These are phyloP conservation scores for Aegilops tauschii DNA, from an alignment of 176 grass and related monocot species.

Conservation along the genomic window DNA sequence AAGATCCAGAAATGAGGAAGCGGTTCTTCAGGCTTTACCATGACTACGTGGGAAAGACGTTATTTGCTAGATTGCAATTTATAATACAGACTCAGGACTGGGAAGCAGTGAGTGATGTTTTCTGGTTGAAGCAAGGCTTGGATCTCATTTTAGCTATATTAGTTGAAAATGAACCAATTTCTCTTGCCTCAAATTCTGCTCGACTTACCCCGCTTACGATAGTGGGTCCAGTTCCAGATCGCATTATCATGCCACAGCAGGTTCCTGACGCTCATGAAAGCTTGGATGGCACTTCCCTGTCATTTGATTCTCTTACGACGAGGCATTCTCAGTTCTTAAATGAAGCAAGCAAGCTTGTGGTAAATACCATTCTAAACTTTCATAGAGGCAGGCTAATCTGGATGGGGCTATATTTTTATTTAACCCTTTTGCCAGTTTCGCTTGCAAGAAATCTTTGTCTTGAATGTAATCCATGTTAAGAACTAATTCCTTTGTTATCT, in stretches of 20 bases:
- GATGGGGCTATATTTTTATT: slow-evolving; percentile 3
- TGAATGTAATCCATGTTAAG: slow-evolving; percentile 11
- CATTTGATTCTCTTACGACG: slow-evolving; percentile 74
- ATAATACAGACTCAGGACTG: slow-evolving; percentile 97
- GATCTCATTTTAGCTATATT: slow-evolving; percentile 97
- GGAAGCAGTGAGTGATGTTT: slow-evolving; percentile 95
- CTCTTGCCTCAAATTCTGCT: slow-evolving; percentile 91
- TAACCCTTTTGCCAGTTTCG: slow-evolving; percentile 11
- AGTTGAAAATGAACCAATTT: slow-evolving; percentile 88
- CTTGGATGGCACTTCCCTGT: slow-evolving; percentile 58
- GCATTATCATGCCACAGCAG: slow-evolving; percentile 59
- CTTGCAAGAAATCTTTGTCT: slow-evolving; percentile 21
- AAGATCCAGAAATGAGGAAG: slow-evolving; percentile 87
- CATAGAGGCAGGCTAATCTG: not conserved
- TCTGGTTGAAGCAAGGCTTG: slow-evolving; percentile 97
- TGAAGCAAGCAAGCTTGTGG: slow-evolving; percentile 87
- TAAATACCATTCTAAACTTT: slow-evolving; percentile 37
- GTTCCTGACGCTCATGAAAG: slow-evolving; percentile 52
- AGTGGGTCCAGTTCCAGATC: slow-evolving; percentile 57
- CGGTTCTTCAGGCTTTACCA: slow-evolving; percentile 91
- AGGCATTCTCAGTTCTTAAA: slow-evolving; percentile 88
- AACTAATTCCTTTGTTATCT: slow-evolving; percentile 16
- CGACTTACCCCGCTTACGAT: slow-evolving; percentile 78
- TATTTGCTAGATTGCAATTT: slow-evolving; percentile 93
- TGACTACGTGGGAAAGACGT: slow-evolving; percentile 64